Evolutionary conservation across 805 yeast species (phyloP), one percentile per base, ranked within the genome.

Genomic region (Candida jianshihensis): DNA sequence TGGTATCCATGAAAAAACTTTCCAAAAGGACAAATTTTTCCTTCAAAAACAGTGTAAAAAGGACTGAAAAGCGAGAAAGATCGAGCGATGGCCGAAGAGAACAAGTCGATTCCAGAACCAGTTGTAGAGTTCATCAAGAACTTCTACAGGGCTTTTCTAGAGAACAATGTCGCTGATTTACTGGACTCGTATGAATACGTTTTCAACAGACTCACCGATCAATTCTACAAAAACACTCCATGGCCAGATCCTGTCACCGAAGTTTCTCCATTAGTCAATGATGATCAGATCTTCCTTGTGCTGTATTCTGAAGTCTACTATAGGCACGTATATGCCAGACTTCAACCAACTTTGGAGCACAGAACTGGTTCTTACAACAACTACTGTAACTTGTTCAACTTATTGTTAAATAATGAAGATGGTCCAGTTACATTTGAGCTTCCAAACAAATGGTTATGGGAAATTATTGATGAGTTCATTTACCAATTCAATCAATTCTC

Each of bases 381-480:
- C 53, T 70, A 70, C 53, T 69, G 74, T 47, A 61, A 61, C 41
- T 54, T 68, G 46, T 70, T 70, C 60, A 68, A 68, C 50, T 48
- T 61, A 41, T 56, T 70, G 33, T 57, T 70, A 41, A 67, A 66
- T 53, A 55, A 61, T 30, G 64, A 61, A 37, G 61, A 57, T 19
- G 66, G 68, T 8, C 71, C 73, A 24, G 63, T 60, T 10, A 61
- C 62, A 26, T 59, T 70, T 40, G 74, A 69, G 46, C 50, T 70
- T 33, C 75, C 75, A 33, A 58, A 58, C 41, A 61, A 63, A 43
- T 70, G 75, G 75, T 56, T 66, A 18, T 70, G 75, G 75, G 75
- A 70, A 37, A 67, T 70, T 40, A 59, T 70, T 40, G 75, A 70
- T 43, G 75, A 70, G 52, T 70, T 70, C 51, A 68, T 70, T 49